Evolutionary conservation across 345 rosid species (phyloP), one percentile per base, ranked within the genome.

Genomic region (Boechera divaricarpa): DNA sequence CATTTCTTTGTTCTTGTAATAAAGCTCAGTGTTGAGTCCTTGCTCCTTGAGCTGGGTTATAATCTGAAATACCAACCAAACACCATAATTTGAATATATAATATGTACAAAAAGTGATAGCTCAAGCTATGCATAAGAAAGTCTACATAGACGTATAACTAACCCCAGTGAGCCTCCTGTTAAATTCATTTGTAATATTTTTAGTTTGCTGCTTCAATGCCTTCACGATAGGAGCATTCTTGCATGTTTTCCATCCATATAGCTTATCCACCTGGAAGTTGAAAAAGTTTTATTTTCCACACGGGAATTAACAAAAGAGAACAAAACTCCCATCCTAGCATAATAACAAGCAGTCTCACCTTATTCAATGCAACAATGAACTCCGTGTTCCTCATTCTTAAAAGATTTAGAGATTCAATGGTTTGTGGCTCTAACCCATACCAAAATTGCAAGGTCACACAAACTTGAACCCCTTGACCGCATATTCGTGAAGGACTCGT

Each of bases 401-500:
- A 76, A 49, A 95, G 99, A 80, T 92, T 86, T 51, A 95, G 88
- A 12, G 99, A 95, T 70, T 95, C 99, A 61, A 89, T 88, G 42
- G 99, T 92, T 68, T 95, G 99, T 10, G 89, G 99, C 76, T 92
- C 91, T 59, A 95, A 85, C 41, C 98, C 97, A 73, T 91, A 95
- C 99, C 86, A 95, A 82, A 76, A 95, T 87, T 11, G 99, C 97
- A 89, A 95, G 85, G 80, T 92, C 99, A 77, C 99, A 95, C 82
- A 95, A 79, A 77, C 98, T 86, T 63, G 98, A 95, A 73, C 99
- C 98, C 57, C 99, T 82, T 39, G 99, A 92, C 57, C 97, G 84
- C 51, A 94, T 86, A 84, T 94, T 92, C 18, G 91, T 85, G 75
- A 94, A 90, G 13, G 98, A 92, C 72, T 92, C 96, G 15, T 92